Evolutionary conservation across 371 early-diverging fungal genomes (phyloP).

Genomic region (Aphelidium insulamus): DNA sequence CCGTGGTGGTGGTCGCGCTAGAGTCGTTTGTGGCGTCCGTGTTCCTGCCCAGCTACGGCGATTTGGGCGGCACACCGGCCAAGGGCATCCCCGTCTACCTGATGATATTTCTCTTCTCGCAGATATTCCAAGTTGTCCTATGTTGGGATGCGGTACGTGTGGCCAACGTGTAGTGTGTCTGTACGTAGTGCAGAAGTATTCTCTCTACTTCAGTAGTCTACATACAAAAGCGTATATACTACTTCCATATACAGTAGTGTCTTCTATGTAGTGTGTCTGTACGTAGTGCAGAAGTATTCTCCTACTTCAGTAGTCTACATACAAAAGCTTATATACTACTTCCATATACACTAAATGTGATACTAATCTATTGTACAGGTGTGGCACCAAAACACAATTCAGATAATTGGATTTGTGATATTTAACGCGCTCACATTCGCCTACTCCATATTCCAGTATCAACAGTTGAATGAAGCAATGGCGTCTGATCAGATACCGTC

Average conservation of each 20-base stretch:
- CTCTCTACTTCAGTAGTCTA: neutral
- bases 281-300: no score
- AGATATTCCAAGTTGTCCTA: conserved; percentile 41
- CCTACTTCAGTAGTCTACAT: no score
- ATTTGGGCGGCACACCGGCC: conserved; percentile 1
- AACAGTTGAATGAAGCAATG: neutral
- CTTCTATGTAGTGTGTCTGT: conserved; percentile 1
- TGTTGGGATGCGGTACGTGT: conserved; percentile 49
- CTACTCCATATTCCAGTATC: conserved; percentile 46
- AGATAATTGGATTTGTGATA: conserved; percentile 53
- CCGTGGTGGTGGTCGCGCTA: conserved; percentile 5
- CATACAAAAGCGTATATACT: neutral
- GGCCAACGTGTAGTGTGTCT: neutral
- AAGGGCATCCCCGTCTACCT: conserved; percentile 46
- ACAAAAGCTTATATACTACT: neutral
- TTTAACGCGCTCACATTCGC: conserved; percentile 54
- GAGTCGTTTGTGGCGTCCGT: conserved; percentile 12
- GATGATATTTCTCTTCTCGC: conserved; percentile 46
- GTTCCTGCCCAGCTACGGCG: conserved; percentile 9
- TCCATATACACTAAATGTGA: neutral
- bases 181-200: neutral
- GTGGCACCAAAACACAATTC: conserved; percentile 60
- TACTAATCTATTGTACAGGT: conserved; percentile 19
- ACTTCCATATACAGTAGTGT: neutral
- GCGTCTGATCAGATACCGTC: no score